phyloP scores from a whole-genome alignment of 768 basidiomycete species.

The Tylopilus plumbeoviolaceoides region DNA sequence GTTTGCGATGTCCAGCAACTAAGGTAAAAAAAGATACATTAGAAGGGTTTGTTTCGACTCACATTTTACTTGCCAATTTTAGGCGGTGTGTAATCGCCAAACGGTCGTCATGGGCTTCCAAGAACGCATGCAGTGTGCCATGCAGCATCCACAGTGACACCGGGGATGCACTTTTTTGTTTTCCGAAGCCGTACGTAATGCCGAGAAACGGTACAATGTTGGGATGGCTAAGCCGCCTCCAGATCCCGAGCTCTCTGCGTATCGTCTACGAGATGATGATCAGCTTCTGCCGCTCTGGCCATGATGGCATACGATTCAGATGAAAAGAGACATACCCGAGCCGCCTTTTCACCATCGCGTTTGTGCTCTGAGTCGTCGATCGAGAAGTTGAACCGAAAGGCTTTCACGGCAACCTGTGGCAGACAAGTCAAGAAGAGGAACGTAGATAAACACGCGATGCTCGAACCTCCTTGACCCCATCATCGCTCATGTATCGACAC shows the following conservation, averaged over 20 bases:
- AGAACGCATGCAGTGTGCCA: slow-evolving; percentile 3
- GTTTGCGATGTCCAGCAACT: too few relatives aligned
- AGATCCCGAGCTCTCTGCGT: slow-evolving; percentile 7
- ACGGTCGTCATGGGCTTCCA: not conserved
- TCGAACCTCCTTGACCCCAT: slow-evolving; percentile 1
- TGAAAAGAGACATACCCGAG: slow-evolving; percentile 2
- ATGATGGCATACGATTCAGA: too few relatives aligned
- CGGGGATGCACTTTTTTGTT: slow-evolving; percentile 1
- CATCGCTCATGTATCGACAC: not conserved
- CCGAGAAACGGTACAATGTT: slow-evolving; percentile 8
- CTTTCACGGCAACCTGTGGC: slow-evolving; percentile 8
- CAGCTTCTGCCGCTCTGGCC: not conserved
- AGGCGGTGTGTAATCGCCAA: slow-evolving; percentile 2
- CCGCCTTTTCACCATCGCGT: not conserved
- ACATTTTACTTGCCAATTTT: slow-evolving; percentile 3
- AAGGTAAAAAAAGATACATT: not conserved
- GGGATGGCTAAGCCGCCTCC: not conserved
- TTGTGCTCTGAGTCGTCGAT: not conserved
- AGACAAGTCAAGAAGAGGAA: not conserved
- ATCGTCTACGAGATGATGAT: not conserved
- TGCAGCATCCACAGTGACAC: slow-evolving; percentile 10
- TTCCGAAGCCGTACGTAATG: slow-evolving; percentile 2
- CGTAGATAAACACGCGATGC: not conserved
- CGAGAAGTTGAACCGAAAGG: slow-evolving; percentile 5
- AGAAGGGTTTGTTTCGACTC: not conserved